phyloP scores from a whole-genome alignment of 2,329 filamentous ascomycete species.

The Hypoxylon sp. region DNA sequence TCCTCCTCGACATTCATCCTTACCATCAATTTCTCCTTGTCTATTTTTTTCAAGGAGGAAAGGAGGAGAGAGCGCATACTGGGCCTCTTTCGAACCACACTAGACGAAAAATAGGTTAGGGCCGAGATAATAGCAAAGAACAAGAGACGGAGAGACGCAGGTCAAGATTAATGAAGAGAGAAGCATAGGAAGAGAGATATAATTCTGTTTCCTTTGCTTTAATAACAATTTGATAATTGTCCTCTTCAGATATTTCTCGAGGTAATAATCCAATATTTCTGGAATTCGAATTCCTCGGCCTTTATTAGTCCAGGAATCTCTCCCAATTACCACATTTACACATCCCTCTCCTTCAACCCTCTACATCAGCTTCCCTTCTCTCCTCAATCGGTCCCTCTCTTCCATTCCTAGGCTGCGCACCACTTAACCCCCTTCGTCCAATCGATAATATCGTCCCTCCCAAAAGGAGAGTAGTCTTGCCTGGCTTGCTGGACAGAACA shows the following conservation, averaged over 20 bases:
- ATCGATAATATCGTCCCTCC: constrained; percentile 30
- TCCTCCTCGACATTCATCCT: constrained; percentile 50
- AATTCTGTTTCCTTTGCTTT: constrained; percentile 38
- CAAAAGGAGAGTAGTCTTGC: constrained; percentile 40
- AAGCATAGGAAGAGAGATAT: constrained; percentile 29
- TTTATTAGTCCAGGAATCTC: constrained; percentile 44
- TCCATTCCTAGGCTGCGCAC: too few species aligned
- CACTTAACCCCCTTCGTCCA: constrained; percentile 20
- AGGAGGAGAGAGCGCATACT: constrained; percentile 46
- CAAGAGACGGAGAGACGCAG: constrained; percentile 26
- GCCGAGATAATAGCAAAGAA: constrained; percentile 38
- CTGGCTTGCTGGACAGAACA: constrained; percentile 32
- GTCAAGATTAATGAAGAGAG: constrained; percentile 42
- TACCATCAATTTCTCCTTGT: constrained; percentile 54
- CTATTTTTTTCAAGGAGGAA: constrained; percentile 45
- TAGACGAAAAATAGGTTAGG: constrained; percentile 40
- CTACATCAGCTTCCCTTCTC: constrained; percentile 34
- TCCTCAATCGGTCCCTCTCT: constrained; percentile 41
- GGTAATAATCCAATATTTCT: constrained; percentile 40
- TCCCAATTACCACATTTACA: constrained; percentile 41
- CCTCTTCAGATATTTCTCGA: constrained; percentile 40
- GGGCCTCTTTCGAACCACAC: constrained; percentile 33
- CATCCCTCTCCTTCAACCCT: constrained; percentile 22
- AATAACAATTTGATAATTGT: constrained; percentile 32
- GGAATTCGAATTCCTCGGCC: constrained; percentile 48